phyloP scores from a whole-genome alignment of 257 asterid genomes.

The Echium plantagineum region DNA sequence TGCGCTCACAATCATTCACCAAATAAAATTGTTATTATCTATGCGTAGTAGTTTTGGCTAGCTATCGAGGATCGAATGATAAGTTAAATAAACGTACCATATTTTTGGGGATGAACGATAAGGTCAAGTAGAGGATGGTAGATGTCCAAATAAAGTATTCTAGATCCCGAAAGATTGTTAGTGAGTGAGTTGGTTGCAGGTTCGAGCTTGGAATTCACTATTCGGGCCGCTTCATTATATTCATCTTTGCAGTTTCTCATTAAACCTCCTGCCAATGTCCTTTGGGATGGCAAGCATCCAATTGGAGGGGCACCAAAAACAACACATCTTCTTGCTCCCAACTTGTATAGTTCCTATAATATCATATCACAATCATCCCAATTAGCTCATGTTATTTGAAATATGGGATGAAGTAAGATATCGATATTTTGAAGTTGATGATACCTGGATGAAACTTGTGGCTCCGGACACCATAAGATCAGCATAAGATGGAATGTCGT shows the following conservation, averaged over 20 bases:
- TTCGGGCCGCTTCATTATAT: conserved; percentile 26
- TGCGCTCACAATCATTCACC: conserved; percentile 6
- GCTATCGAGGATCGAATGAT: too few relatives aligned
- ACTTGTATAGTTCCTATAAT: conserved; percentile 21
- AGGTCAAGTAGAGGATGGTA: conserved; percentile 22
- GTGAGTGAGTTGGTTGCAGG: conserved; percentile 10
- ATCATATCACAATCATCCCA: too few relatives aligned
- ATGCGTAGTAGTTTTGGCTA: too few relatives aligned
- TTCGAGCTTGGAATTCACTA: conserved; percentile 26
- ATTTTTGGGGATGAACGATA: conserved; percentile 17
- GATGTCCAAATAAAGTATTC: conserved; percentile 13
- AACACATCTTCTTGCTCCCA: conserved; percentile 34
- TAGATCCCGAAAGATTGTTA: conserved; percentile 13
- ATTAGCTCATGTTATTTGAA: too few relatives aligned
- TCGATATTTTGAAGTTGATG: too few relatives aligned
- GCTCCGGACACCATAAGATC: conserved; percentile 50
- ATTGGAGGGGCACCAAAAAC: conserved; percentile 31
- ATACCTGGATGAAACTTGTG: conserved; percentile 43
- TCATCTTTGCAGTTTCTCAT: conserved; percentile 17
- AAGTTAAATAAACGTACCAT: too few relatives aligned
- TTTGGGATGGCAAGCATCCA: conserved; percentile 42
- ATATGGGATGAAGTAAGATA: too few relatives aligned
- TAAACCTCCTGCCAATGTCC: conserved; percentile 34
- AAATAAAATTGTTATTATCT: too few relatives aligned
- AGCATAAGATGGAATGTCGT: conserved; percentile 45